Base-by-base conservation (phyloP, 2,329 filamentous ascomycete species). In the Cercospora berteroae region DNA sequence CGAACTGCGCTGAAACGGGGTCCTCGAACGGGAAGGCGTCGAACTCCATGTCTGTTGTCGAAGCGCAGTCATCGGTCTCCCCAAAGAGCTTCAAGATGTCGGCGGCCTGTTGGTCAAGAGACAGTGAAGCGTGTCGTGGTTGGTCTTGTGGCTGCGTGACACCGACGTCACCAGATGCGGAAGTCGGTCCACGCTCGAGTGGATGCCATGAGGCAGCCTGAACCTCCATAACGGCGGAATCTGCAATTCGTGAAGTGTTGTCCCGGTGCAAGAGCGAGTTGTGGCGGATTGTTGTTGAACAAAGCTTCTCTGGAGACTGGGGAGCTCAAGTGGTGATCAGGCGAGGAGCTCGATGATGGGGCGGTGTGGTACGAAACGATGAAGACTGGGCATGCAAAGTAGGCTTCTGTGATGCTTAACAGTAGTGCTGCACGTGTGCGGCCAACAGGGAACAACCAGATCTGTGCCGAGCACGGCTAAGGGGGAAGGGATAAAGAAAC, bases 311-410 rank as follows among this genome's bases (percentile, higher is more conserved):
- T 36, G 39, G 58, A 63, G 52, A 64, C 55, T 27, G 64, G 42
- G 58, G 56, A 60, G 60, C 60, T 63, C 18, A 50, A 50, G 44
- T 63, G 64, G 65, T 68, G 67, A 71, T 68, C 67, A 67, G 66
- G 48, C 50, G 48, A 61, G 56, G 60, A 66, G 64, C 67, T 65
- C 66, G 63, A 61, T 66, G 72, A 66, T 65, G 68, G 64, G 66
- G 71, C 71, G 68, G 69, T 70, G 70, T 74, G 48, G 72, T 68
- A 74, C 72, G 62, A 66, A 66, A 61, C 56, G 67, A 67, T 64
- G 70, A 65, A 60, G 63, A 64, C 66, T 69, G 66, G 68, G 62
- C 67, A 65, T 69, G 62, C 59, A 50, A 71, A 67, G 63, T 64
- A 64, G 62, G 66, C 61, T 50, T 67, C 55, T 61, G 70, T 69